Conservation (phyloP, 495 filamentous ascomycete species). For the Neurospora cerealis region DNA sequence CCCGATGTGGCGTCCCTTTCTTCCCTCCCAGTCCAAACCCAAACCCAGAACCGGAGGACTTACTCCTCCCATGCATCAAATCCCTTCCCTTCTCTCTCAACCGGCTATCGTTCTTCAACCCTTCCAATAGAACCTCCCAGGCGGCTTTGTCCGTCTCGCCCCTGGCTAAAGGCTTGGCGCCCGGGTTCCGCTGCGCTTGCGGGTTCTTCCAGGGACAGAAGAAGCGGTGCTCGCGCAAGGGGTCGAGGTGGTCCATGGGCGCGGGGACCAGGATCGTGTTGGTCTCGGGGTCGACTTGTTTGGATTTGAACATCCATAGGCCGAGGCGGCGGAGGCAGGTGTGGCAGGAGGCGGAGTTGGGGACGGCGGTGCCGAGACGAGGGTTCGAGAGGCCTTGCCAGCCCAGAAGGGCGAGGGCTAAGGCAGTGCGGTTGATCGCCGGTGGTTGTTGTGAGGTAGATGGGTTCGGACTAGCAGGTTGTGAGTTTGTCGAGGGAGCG, state of each 20-base stretch:
- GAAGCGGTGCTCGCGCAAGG: constrained; percentile 59
- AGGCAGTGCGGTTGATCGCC: constrained; percentile 51
- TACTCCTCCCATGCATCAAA: constrained; percentile 14
- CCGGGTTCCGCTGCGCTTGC: constrained; percentile 43
- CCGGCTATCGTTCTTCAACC: constrained; percentile 35
- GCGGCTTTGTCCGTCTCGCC: constrained; percentile 24
- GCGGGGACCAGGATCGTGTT: constrained; percentile 44
- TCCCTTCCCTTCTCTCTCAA: constrained; percentile 16
- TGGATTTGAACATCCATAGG: constrained; percentile 82
- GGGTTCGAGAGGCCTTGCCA: constrained; percentile 67
- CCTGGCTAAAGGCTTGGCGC: constrained; percentile 10
- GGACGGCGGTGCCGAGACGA: constrained; percentile 37
- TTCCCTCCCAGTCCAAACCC: neutral
- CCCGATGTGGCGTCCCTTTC: constrained; percentile 3
- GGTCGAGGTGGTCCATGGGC: constrained; percentile 56
- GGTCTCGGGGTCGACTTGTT: constrained; percentile 34
- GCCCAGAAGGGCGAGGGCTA: constrained; percentile 71
- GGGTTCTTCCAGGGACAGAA: constrained; percentile 74
- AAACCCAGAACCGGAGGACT: constrained; percentile 5
- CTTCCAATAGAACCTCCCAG: constrained; percentile 36
- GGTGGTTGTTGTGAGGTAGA: neutral
- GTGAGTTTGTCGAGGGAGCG: constrained; percentile 1
- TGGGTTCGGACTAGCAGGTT: constrained; percentile 1
- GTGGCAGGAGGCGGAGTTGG: constrained; percentile 64
- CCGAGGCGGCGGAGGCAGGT: constrained; percentile 84